A percentile compares a stretch with the other conserved stretches of the same genome.
phyloP scores from a whole-genome alignment of 1,139 yeast species.

The Pichia inconspicua region DNA sequence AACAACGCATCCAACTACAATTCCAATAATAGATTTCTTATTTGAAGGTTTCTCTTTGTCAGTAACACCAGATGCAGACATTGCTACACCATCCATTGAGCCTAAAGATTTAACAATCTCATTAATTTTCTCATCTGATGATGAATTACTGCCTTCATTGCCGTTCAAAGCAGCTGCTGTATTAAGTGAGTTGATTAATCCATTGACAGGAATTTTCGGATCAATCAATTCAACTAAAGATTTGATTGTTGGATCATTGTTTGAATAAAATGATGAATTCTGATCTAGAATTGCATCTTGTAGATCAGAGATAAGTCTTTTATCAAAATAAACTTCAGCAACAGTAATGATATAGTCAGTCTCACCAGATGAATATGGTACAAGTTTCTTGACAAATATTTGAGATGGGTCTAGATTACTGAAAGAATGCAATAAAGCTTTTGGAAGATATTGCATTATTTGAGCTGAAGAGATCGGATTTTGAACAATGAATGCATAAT shows the following conservation, averaged over 20 bases:
- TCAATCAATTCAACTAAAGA: slow-evolving; percentile 55
- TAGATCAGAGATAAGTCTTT: slow-evolving; percentile 37
- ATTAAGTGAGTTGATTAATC: slow-evolving; percentile 30
- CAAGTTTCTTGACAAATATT: slow-evolving; percentile 51
- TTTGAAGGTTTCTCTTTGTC: slow-evolving; percentile 8
- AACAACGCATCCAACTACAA: slow-evolving; percentile 59
- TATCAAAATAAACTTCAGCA: slow-evolving; percentile 69
- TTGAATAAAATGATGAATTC: slow-evolving; percentile 43
- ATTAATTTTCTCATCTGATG: slow-evolving; percentile 4
- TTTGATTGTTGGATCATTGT: slow-evolving; percentile 38
- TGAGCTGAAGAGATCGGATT: slow-evolving; percentile 67
- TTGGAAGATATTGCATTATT: slow-evolving; percentile 63
- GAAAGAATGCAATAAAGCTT: slow-evolving; percentile 48
- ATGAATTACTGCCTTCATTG: not conserved
- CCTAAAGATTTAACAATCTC: slow-evolving; percentile 22
- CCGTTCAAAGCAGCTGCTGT: not conserved
- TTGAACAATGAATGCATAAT: slow-evolving; percentile 63
- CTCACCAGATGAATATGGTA: slow-evolving; percentile 50
- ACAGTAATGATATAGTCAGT: slow-evolving; percentile 58
- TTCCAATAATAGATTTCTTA: slow-evolving; percentile 45
- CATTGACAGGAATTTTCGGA: slow-evolving; percentile 53
- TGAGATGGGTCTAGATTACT: slow-evolving; percentile 30
- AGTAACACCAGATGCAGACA: slow-evolving; percentile 10
- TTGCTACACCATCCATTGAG: slow-evolving; percentile 25
- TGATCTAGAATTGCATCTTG: slow-evolving; percentile 37